Evolutionary conservation across 805 yeast species (phyloP), one percentile per base, ranked within the genome.

Genomic region (Cyberlindnera xishuangbannaensis): DNA sequence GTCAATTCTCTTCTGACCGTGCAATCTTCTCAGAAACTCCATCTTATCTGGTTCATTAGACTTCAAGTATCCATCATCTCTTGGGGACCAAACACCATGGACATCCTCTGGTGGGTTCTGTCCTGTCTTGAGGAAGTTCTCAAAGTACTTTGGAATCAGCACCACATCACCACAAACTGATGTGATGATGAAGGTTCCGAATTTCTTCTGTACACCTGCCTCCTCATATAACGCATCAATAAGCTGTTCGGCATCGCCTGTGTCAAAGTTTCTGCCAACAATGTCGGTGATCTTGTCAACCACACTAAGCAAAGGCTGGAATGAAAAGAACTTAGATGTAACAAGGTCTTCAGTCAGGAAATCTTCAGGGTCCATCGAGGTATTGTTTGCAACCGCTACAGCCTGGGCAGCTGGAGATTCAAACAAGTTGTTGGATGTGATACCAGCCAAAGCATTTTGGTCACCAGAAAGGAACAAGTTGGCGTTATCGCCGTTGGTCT

Each of bases 31-130:
- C 36, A 66, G 39, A 26, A 47, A 40, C 19, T 55, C 56, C 31
- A 62, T 26, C 24, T 61, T 61, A 4, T 58, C 62, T n/a, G 50
- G 56, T 25, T 54, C 56, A 16, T 51, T 55, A 17, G 53, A 38
- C 31, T 51, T 58, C 33, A 66, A 43, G 41, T 55, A 51, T 13
- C 48, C 58, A 40, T 67, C 71, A 51, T 67, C 70, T 29, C 61
- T 64, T 18, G 56, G 45, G 2, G 69, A 65, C 71, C 71, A 67
- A 27, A 67, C 60, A 33, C 71, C 71, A n/a, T 65, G 61, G 7
- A 59, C 59, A 33, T 62, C 50, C 33, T 45, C 41, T 23, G 72
- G 72, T 9, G 71, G 72, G 39, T 65, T 63, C 12, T 58, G 53
- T 21, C 62, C 63, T 17, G 62, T 55, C 39, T 58, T 58, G 27